Base-by-base conservation (phyloP, 2,329 filamentous ascomycete genomes). In the Curvularia verruculosa region DNA sequence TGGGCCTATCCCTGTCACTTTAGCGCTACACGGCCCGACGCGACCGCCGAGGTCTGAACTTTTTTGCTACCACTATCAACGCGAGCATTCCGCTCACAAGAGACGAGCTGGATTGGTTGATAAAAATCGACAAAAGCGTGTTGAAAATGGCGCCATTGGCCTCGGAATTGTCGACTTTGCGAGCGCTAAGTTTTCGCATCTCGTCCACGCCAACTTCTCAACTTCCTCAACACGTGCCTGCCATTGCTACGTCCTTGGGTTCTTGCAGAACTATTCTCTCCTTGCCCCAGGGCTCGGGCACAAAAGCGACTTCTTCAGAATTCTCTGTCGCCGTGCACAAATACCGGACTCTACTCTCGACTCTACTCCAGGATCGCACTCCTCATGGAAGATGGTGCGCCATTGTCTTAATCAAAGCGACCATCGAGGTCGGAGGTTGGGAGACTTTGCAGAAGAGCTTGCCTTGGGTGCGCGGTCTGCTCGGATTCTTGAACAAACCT, bases 371-470 rank as follows among this genome's bases (percentile, higher is more conserved):
- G 71, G 92, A 94, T 54, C 88, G 88, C 56, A 91, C 80, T 46
- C 74, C 85, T 2, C 86, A 92, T 66, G 91, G 89, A 41, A 86
- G 91, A 68, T 96, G 94, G 79, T 84, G 88, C 18, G 92, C 89
- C 6, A 85, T 90, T 41, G 87, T 90, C 15, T 78, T 97, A 47
- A 85, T 92, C 75, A 97, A 97, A 78, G 85, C 90, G 3, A 81
- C 88, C 4, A 81, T 96, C 41, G 93, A 97, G 68, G 86, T 89
- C 39, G 92, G 92, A 23, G 92, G 92, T 44, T 92, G 90, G 87
- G 91, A 96, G 70, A 86, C 89, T 56, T 81, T 97, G 57, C 87
- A 88, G 61, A 87, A 86, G 51, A 86, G 85, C 31, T 87, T 88
- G 67, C 82, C 87, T 2, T 96, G 94, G 90, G 87, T 95, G 59